Evolutionary conservation across 2,329 filamentous ascomycete species (phyloP), one percentile per base, ranked within the genome.

Genomic region (Zymoseptoria brevis): DNA sequence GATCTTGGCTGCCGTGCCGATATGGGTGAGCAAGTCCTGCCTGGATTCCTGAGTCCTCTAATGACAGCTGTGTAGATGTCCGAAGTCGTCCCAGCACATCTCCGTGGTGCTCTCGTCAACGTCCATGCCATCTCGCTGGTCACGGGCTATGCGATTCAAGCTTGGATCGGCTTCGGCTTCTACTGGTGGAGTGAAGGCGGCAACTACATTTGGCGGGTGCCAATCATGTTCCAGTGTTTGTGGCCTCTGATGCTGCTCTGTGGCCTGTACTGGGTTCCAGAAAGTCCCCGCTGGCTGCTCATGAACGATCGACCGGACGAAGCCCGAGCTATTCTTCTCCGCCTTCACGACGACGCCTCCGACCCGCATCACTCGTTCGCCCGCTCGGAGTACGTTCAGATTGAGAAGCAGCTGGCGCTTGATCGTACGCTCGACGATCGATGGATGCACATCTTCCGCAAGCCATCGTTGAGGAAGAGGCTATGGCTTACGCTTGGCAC

Each of bases 81-180:
- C 53, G 70, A 73, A 50, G 66, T 74, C 50, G 69, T 71, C 0
- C 72, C 73, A 4, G 64, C 66, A 4, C 62, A 69, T 19, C 63
- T 71, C 22, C 67, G 72, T 24, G 72, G 70, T 8, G 68, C 67
- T 22, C 65, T 75, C 1, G 70, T 74, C 26, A 69, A 72, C 29
- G 65, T 73, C 13, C 71, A 74, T 53, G 71, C 66, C 19, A 66
- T 72, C 13, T 52, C 60, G 1, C 51, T 67, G 13, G 57, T 67
- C 13, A 41, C 61, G 2, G 65, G 65, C 2, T 64, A 67, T 49
- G 60, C 55, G 8, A 48, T 57, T 19, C 58, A 61, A 26, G 50
- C 57, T 4, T 67, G 62, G 60, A 53, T 64, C 2, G 63, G 64
- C 3, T 64, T 60, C 35, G 64, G 61, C 5, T 58, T 64, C 51